Base-by-base conservation (phyloP, 768 basidiomycete genomes). In the Leucogyrophana mollusca region DNA sequence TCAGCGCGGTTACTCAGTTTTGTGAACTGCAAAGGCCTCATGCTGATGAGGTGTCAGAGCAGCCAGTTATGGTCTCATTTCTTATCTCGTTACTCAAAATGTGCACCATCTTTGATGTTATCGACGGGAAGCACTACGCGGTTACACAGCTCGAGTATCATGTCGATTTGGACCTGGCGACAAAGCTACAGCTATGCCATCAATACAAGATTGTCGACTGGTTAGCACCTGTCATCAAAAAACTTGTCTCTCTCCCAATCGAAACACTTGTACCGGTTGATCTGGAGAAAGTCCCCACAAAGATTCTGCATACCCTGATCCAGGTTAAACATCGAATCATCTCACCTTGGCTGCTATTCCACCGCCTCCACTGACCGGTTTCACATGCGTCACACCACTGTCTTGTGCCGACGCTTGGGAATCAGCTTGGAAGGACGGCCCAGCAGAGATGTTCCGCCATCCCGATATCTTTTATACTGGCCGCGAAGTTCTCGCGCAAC, bases 391-490 rank as follows among this genome's bases (percentile, higher is more conserved):
- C 38, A 22, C 20, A 3, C 16, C n/a, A n/a, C 18, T 5, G 18
- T 10, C 39, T 10, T 40, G 22, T 40, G 39, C 22, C 7, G 7
- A 9, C 3, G 39, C 23, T 9, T 40, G 39, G 14, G 39, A 40
- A 17, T 7, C 39, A 23, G 22, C 7, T n/a, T 23, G 39, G 39
- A 23, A 24, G 21, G 39, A 40, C 23, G 39, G 39, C 9, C 21
- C 39, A 1, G 39, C 39, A 9, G 39, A 40, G 39, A 40, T 24
- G 39, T n/a, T 40, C n/a, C 7, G 6, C 13, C 39, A 40, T 40
- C 39, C 39, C 9, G 39, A 35, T 7, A 50, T 30, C 18, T 22
- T 40, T 34, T 33, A 53, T 21, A n/a, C 27, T 2, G 11, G 30
- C 27, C 24, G 33, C 21, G 9, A 27, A 3, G 11, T 36, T 10